Base-by-base conservation (phyloP, 306 rosid genomes). In the Corylus avellana region DNA sequence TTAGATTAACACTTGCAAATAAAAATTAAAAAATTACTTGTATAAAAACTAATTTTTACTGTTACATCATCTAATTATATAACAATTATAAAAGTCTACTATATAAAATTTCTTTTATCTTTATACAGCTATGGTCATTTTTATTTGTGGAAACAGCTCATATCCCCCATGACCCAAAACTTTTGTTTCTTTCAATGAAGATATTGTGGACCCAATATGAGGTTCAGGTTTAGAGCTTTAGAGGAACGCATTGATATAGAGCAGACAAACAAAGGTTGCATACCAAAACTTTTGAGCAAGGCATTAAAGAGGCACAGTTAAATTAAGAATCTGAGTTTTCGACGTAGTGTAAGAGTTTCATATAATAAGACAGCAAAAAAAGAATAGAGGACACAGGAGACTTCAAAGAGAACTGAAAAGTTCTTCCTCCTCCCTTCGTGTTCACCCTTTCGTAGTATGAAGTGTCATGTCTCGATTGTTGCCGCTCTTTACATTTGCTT, bases 401-500 rank as follows among this genome's bases (percentile, higher is more conserved):
- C 75, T 85, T 61, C 79, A 54, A 81, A 78, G 80, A 88, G 88
- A 90, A 87, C 86, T 73, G 66, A 79, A 80, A 73, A 70, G 85
- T 77, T 80, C 84, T 77, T 61, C 77, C 74, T 59, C 75, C 81
- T 81, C 85, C 88, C 84, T 87, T 81, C 50, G 80, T 32, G 46
- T 81, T 84, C 87, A 22, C 88, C 83, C 91, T 77, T 61, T 61
- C 49, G 80, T 64, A 74, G 85, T 84, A 83, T 88, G 73, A 20
- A 8, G 71, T 73, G 72, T 83, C 79, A 79, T 16, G 78, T 79
- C 84, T 78, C 63, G 25, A 87, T 56, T 85, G 89, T 85, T 81
- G 86, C 97, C 89, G 96, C 92, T 78, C 85, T 94, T 88, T 94
- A 92, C 97, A 94, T 86, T 88, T 88, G 85, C 88, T 86, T 86